A percentile compares a stretch with the other conserved stretches of the same genome.
phyloP scores from a whole-genome alignment of 345 rosid genomes.

The Ceriops decandra region DNA sequence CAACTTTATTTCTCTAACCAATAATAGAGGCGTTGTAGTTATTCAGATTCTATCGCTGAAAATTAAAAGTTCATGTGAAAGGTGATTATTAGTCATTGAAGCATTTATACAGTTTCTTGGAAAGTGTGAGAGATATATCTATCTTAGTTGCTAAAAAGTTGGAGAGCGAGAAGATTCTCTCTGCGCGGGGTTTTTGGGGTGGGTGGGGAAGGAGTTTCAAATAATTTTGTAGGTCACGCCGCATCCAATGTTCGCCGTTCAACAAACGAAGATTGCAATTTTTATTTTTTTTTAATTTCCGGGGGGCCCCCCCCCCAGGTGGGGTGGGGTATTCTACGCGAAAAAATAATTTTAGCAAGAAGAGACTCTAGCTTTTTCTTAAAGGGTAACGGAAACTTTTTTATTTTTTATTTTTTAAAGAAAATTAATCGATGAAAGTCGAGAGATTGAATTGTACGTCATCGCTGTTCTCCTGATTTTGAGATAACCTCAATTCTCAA shows the following conservation, averaged over 20 bases:
- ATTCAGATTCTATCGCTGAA: not conserved
- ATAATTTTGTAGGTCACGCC: constrained; percentile 21
- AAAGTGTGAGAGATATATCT: not conserved
- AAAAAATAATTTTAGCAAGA: too few relatives aligned
- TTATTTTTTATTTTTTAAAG: too few relatives aligned
- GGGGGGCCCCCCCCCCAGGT: too few relatives aligned
- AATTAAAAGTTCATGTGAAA: not conserved
- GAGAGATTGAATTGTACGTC: too few relatives aligned
- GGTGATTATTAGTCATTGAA: not conserved
- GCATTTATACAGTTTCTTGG: not conserved
- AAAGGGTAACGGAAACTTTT: too few relatives aligned
- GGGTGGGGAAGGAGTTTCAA: not conserved
- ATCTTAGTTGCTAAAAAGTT: constrained; percentile 33
- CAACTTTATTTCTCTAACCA: not conserved
- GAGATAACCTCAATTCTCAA: too few relatives aligned
- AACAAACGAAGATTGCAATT: not conserved
- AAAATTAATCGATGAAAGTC: too few relatives aligned
- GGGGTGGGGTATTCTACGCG: fast-evolving
- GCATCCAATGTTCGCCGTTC: constrained; percentile 11
- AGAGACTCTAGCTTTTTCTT: too few relatives aligned
- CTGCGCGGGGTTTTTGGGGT: not conserved
- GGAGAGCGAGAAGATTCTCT: constrained; percentile 37
- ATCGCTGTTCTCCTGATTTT: too few relatives aligned
- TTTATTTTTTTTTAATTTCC: too few relatives aligned
- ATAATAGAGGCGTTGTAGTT: not conserved